Evolutionary conservation across 176 grass and related monocot species (phyloP), one percentile per base, ranked within the genome.

Genomic region (Ananas comosus): DNA sequence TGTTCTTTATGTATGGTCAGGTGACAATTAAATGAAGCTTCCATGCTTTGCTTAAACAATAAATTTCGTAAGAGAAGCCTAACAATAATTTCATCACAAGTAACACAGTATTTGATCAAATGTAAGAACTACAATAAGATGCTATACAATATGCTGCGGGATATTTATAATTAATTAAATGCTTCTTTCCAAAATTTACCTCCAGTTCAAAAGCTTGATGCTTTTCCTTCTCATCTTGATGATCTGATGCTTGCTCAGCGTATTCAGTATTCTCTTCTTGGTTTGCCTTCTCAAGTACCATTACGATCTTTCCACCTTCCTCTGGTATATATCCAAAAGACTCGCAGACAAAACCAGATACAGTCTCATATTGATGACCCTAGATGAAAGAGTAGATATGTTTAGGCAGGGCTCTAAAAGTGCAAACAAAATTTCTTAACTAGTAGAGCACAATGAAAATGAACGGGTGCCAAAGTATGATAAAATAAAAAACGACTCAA

Each of bases 321-420:
- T 89, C 80, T 65, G 92, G 88, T 71, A 96, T 92, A 76, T 92
- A 96, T 69, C 92, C 92, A 85, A 96, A 96, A 22, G 79, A 84
- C 74, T 80, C 92, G 66, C 92, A 96, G 48, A 96, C 92, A 89
- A 96, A 96, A 71, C 92, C 92, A 68, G 88, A 96, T 33, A 96
- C 92, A 0, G 83, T 92, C 73, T 96, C 92, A 79, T 96, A 92
- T 68, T 87, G 88, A 85, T 96, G 88, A 52, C 86, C 88, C 83
- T 96, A 82, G 14, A 81, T 83, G 25, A 69, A 4, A 33, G 29
- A 51, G 68, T 23, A 72, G 13, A 77, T 21, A 70, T 10, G 61
- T 82, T 73, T 74, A 13, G 51, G 13, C 64, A 49, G 17, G 76
- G 16, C 7, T 53, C 73, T 58, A 74, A 4, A 1, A 57, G 82